Evolutionary conservation across 1,284 basidiomycete species (phyloP), one percentile per base, ranked within the genome.

Genomic region (Earliella scabrosa): DNA sequence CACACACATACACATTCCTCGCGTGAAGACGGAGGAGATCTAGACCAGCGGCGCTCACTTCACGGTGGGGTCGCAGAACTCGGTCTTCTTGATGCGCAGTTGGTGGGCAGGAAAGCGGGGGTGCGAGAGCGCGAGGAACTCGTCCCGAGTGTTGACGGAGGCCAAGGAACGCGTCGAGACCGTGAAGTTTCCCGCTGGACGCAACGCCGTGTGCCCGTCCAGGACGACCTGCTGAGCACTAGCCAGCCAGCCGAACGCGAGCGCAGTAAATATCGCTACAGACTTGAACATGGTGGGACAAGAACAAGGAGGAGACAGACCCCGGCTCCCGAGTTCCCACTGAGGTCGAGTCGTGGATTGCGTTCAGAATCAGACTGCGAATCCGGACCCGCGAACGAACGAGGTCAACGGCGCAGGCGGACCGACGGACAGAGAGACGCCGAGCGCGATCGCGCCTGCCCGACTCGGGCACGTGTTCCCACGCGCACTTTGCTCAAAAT

Each of bases 41-140:
- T n/a, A 16, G n/a, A 24, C 2, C n/a, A 24, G 14, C 20, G 6
- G 39, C 21, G 21, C 65, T 57, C 38, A 85, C 84, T 74, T 76
- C 47, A 85, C 84, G n/a, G 82, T 85, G n/a, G 79, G 77, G 64
- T 87, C 83, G 60, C 85, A 87, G 66, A 87, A 86, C 24, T 73
- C 63, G 13, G 74, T 79, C 69, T 83, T 84, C 71, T 86, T 87
- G 56, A 88, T 70, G 24, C 85, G 78, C n/a, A 88, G 76, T 45
- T 74, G 70, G 57, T 86, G 80, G 21, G 71, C 67, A 9, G 84
- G 82, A 56, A 81, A 83, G 4, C 64, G 65, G 1, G 82, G 73
- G 64, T 84, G 80, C 1, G 67, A 70, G 24, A 87, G 67, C 3
- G 74, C 62, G 2, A 77, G 76, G 56, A 76, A 87, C 0, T 69